These are phyloP conservation scores for Suillus subluteus DNA, from an alignment of 768 basidiomycete genomes.

Conservation along the genomic window DNA sequence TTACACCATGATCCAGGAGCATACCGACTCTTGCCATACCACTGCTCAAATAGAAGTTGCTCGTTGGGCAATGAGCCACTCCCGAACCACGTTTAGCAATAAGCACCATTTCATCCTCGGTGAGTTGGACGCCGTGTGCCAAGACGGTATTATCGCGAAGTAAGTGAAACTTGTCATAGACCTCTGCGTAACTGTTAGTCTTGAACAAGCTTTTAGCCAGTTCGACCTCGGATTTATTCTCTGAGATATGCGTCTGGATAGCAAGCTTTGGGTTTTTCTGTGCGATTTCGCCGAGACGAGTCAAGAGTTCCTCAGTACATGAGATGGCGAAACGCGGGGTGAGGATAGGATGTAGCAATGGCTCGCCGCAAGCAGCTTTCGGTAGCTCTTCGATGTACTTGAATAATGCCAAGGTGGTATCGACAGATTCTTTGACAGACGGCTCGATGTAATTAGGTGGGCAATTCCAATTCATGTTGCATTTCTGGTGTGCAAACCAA, in stretches of 20 bases:
- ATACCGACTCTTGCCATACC: constrained; percentile 81
- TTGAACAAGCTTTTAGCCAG: constrained; percentile 73
- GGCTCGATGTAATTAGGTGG: constrained; percentile 73
- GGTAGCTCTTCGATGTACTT: constrained; percentile 65
- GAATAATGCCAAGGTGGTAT: constrained; percentile 67
- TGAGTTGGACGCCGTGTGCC: constrained; percentile 85
- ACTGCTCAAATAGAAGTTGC: constrained; percentile 89
- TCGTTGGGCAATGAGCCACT: constrained; percentile 91
- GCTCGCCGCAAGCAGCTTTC: constrained; percentile 38
- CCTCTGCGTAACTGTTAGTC: constrained; percentile 68
- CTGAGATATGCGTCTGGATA: constrained; percentile 93
- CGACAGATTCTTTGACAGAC: constrained; percentile 59
- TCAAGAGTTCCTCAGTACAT: constrained; percentile 74
- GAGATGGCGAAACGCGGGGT: constrained; percentile 98
- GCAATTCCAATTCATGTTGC: constrained; percentile 59
- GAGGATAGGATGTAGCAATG: constrained; percentile 85
- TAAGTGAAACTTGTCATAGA: constrained; percentile 82
- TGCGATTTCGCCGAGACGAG: constrained; percentile 63
- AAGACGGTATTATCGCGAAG: constrained; percentile 81
- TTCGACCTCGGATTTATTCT: constrained; percentile 75
- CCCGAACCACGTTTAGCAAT: constrained; percentile 70
- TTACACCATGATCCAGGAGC: constrained; percentile 83
- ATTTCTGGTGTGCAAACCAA: constrained; percentile 32
- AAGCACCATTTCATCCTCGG: constrained; percentile 70
- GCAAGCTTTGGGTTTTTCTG: constrained; percentile 59